Percentiles rank a stretch among this genome's conserved stretches.
These are phyloP conservation scores for Peterozyma toletana DNA, from an alignment of 805 yeast species.

Conservation along the genomic window DNA sequence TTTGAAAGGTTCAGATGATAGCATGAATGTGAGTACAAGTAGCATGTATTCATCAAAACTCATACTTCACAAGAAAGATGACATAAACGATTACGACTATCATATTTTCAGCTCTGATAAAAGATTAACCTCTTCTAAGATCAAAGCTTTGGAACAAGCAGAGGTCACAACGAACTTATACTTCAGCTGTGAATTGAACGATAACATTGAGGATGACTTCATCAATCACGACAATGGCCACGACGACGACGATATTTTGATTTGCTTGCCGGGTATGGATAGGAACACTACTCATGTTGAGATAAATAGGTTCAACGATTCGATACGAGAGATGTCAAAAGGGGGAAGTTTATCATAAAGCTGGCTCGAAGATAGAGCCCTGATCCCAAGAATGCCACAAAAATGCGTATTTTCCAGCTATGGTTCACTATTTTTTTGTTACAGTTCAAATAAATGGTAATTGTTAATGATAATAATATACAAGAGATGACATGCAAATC, in stretches of 20 bases:
- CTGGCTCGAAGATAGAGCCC: too few species aligned
- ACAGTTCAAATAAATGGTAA: too few species aligned
- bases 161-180: slow-evolving; percentile 23
- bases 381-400: too few species aligned
- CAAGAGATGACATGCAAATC: too few species aligned
- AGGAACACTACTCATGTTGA: background rate
- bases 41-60: background rate
- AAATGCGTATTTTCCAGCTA: too few species aligned
- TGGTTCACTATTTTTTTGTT: too few species aligned
- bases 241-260: slow-evolving; percentile 3
- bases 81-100: slow-evolving; percentile 25
- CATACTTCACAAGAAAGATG: slow-evolving; percentile 9
- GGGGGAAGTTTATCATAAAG: too few species aligned
- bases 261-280: slow-evolving; percentile 5
- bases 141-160: slow-evolving; percentile 28
- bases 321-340: too few species aligned
- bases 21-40: background rate
- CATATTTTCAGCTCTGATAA: slow-evolving; percentile 24
- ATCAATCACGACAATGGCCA: slow-evolving; percentile 6
- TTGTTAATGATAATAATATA: too few species aligned
- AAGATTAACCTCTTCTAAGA: slow-evolving; percentile 24
- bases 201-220: slow-evolving; percentile 15
- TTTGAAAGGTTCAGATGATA: background rate
- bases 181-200: slow-evolving; percentile 12
- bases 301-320: too few species aligned